Base-by-base conservation (phyloP, 805 yeast genomes). In the Pichia nanzhaoensis region DNA sequence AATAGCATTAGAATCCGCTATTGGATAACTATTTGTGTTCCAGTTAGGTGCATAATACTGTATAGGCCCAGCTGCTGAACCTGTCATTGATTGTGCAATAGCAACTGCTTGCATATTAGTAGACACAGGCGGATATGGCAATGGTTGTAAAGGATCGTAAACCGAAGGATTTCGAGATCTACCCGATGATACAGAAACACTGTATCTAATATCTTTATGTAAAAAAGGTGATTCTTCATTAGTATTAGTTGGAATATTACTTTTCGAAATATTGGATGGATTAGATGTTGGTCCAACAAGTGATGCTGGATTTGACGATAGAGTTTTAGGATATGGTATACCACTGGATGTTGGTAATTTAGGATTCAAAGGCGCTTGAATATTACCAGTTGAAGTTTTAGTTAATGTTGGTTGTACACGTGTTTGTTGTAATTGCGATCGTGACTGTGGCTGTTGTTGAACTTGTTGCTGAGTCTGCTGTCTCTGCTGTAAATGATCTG, bases 81-180 rank as follows among this genome's bases (percentile, higher is more conserved):
- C 17, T 3, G 19, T 13, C 17, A 10, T 18, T 19, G 18, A 21
- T 16, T 38, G 45, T 14, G 13, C 24, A 19, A 7, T 5, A 16
- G 35, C 30, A 7, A 30, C 4, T 17, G 31, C 17, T 28, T 44
- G 41, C 21, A 42, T 20, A 10, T 24, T 24, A 10, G 28, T 10
- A 24, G 28, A 10, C n/a, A 38, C 21, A n/a, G 46, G 30, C 13
- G 42, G 36, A 28, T 27, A 16, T 14, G 55, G 56, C 30, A 51
- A 20, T 10, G 61, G 59, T 41, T 55, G 65, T 36, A 64, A 47
- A 3, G 68, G 67, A 44, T 60, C 69, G 49, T 63, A 63, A 17
- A 70, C 65, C 13, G 75, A 70, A 30, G 62, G 57, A 48, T 71
- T 70, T 37, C 76, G 61, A 12, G 65, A 56, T 40, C 58, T 55